These are phyloP conservation scores for Carex pumila DNA, from an alignment of 176 grass and related monocot genomes.

Conservation along the genomic window DNA sequence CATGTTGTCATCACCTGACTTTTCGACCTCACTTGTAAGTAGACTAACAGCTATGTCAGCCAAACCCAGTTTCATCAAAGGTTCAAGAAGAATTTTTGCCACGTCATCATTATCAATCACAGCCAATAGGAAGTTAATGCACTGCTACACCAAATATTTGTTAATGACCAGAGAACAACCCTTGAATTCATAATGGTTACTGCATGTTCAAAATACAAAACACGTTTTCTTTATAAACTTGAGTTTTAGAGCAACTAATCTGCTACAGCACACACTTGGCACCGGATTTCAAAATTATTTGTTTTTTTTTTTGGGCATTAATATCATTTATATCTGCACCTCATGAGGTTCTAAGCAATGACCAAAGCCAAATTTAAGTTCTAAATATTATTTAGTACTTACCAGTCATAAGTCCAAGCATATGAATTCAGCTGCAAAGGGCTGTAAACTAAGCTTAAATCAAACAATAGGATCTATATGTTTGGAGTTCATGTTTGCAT, in stretches of 20 bases:
- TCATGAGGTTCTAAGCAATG: not conserved
- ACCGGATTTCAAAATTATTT: not conserved
- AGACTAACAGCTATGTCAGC: conserved; percentile 42
- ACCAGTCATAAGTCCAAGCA: not conserved
- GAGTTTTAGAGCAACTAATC: not conserved
- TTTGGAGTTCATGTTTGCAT: not conserved
- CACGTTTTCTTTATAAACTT: not conserved
- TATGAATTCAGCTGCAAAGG: not conserved
- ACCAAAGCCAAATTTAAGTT: not conserved
- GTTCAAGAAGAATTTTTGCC: conserved; percentile 54
- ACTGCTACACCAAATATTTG: conserved; percentile 32
- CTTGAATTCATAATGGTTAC: not conserved
- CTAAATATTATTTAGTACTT: not conserved
- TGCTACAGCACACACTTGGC: not conserved
- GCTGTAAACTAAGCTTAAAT: not conserved
- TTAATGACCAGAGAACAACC: not conserved
- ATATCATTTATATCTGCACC: not conserved
- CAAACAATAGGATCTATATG: not conserved
- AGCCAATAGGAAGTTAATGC: conserved; percentile 69
- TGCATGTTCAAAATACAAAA: not conserved
- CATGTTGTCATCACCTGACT: conserved; percentile 49
- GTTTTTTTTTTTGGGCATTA: not conserved
- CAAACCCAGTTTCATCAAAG: conserved; percentile 68
- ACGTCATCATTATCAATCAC: conserved; percentile 54
- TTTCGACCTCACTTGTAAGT: conserved; percentile 60